Percentiles rank a stretch among this genome's conserved stretches.
phyloP scores from a whole-genome alignment of 2,329 filamentous ascomycete species.

The Verticillium longisporum region DNA sequence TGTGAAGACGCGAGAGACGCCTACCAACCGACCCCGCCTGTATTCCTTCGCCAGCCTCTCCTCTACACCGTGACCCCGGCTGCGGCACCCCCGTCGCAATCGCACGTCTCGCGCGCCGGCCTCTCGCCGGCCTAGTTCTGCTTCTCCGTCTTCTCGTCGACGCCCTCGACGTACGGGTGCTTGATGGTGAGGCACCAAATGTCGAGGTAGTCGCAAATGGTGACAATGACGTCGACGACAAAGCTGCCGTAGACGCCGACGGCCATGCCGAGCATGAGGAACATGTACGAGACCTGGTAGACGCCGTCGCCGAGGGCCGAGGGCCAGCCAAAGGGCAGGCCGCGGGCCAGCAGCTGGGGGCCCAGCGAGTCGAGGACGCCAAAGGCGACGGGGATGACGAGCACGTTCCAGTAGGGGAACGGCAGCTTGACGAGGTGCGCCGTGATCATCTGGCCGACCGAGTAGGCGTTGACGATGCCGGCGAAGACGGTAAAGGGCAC shows the following conservation, averaged over 20 bases:
- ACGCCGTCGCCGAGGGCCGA: conserved; percentile 65
- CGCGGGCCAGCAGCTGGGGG: conserved; percentile 51
- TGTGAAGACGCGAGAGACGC: too few relatives aligned
- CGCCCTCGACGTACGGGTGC: conserved; percentile 54
- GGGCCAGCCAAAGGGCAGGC: conserved; percentile 63
- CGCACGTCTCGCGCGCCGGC: not conserved
- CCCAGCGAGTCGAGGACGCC: conserved; percentile 78
- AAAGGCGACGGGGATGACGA: conserved; percentile 69
- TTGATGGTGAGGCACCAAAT: conserved; percentile 99
- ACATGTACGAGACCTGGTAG: conserved; percentile 91
- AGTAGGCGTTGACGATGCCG: conserved; percentile 88
- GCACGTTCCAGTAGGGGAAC: conserved; percentile 87
- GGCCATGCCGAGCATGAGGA: conserved; percentile 76
- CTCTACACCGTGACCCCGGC: not conserved
- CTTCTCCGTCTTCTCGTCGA: conserved; percentile 19
- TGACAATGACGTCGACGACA: conserved; percentile 93
- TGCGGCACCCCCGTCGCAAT: not conserved
- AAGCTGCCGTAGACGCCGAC: conserved; percentile 96
- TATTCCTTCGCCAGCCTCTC: not conserved
- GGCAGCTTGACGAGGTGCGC: conserved; percentile 81
- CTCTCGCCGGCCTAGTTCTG: not conserved
- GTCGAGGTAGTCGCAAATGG: conserved; percentile 95
- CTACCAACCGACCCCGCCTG: not conserved
- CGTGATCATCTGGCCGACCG: conserved; percentile 91
- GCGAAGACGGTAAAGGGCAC: conserved; percentile 87